These are phyloP conservation scores for Friedmanniomyces simplex DNA, from an alignment of 495 filamentous ascomycete genomes.

Conservation along the genomic window DNA sequence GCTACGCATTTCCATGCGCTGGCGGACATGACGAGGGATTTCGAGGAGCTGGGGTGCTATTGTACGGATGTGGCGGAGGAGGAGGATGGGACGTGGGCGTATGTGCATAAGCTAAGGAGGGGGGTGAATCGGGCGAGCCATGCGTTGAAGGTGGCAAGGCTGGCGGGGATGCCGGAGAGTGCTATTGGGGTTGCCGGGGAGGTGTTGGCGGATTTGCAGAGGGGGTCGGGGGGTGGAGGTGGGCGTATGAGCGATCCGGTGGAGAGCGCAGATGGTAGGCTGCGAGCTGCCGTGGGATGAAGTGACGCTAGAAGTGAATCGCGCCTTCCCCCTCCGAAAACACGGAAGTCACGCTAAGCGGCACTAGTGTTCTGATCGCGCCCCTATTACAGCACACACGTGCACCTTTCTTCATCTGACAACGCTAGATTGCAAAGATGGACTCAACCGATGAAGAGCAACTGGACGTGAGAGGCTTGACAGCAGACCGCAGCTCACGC, in stretches of 20 bases:
- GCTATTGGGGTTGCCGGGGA: conserved; percentile 33
- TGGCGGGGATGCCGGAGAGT: conserved; percentile 55
- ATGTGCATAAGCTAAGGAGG: conserved; percentile 66
- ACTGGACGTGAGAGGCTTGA: too few relatives aligned
- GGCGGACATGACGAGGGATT: conserved; percentile 61
- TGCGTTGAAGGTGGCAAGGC: conserved; percentile 79
- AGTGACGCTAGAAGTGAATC: neutral
- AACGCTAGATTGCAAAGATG: too few relatives aligned
- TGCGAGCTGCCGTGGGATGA: neutral
- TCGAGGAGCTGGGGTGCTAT: conserved; percentile 61
- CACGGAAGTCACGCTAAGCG: too few relatives aligned
- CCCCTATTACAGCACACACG: too few relatives aligned
- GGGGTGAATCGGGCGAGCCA: conserved; percentile 83
- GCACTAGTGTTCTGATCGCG: too few relatives aligned
- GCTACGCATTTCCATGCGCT: conserved; percentile 90
- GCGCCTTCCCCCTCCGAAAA: neutral
- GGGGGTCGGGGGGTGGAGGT: neutral
- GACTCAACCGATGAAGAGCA: too few relatives aligned
- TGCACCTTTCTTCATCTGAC: too few relatives aligned
- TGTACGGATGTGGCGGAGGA: conserved; percentile 83
- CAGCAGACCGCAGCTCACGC: too few relatives aligned
- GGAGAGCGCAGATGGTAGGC: neutral
- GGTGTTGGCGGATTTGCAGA: conserved; percentile 23
- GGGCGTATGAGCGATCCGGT: neutral
- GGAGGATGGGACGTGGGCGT: conserved; percentile 57